Conservation (phyloP, 2,329 filamentous ascomycete species). For the Moelleriella libera region DNA sequence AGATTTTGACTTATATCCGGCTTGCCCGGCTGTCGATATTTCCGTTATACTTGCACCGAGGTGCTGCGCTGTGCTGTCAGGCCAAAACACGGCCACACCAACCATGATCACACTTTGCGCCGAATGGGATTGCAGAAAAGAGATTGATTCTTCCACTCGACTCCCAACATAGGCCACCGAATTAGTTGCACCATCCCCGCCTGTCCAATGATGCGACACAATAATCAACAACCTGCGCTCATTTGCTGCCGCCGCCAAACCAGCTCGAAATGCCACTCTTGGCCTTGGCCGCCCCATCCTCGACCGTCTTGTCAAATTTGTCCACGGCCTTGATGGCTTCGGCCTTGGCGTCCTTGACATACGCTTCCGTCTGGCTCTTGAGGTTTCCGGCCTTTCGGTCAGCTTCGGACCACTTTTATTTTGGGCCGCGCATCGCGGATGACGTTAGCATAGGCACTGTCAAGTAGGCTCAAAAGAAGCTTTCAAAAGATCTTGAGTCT, state of each 20-base stretch:
- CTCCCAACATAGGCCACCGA: too few species aligned
- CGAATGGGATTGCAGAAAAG: too few species aligned
- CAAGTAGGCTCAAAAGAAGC: neutral
- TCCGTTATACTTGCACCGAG: too few species aligned
- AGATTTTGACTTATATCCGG: too few species aligned
- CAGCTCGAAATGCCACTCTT: constrained; percentile 75
- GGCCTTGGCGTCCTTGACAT: constrained; percentile 48
- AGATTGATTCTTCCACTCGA: too few species aligned
- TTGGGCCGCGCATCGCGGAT: neutral
- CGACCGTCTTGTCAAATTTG: constrained; percentile 69
- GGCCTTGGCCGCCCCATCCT: constrained; percentile 63
- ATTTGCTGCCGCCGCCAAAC: constrained; percentile 50
- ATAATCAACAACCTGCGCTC: constrained; percentile 1
- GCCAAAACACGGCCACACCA: too few species aligned
- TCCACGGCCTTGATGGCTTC: constrained; percentile 61
- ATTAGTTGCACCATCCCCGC: too few species aligned
- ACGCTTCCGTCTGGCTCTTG: constrained; percentile 44
- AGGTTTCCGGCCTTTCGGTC: constrained; percentile 48
- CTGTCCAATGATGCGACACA: neutral
- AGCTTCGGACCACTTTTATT: constrained; percentile 33
- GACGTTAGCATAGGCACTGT: neutral
- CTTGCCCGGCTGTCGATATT: too few species aligned
- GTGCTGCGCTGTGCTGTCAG: too few species aligned
- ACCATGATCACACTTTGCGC: too few species aligned
- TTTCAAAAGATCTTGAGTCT: too few species aligned